phyloP scores from a whole-genome alignment of 371 early-diverging fungal genomes.

The Zychaea mexicana region DNA sequence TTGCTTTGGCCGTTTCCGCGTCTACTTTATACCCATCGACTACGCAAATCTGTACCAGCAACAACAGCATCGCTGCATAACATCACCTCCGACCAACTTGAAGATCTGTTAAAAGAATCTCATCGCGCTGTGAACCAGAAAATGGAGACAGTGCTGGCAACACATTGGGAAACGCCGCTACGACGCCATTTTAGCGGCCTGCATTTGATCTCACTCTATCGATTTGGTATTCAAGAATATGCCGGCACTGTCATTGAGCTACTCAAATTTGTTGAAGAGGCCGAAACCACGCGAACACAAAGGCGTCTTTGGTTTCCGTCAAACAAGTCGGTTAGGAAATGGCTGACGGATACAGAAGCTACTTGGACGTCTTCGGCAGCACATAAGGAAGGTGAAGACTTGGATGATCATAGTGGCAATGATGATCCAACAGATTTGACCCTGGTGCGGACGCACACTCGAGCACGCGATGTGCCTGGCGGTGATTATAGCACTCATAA shows the following conservation, averaged over 20 bases:
- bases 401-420: not conserved
- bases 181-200: slow-evolving; percentile 6
- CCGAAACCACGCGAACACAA: slow-evolving; percentile 8
- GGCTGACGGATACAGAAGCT: slow-evolving; percentile 7
- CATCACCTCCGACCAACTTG: not conserved
- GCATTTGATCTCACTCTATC: slow-evolving; percentile 17
- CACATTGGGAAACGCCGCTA: not conserved
- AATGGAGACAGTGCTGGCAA: not conserved
- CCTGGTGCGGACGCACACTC: slow-evolving; percentile 8
- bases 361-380: not conserved
- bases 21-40: slow-evolving; percentile 13
- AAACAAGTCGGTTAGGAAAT: slow-evolving; percentile 8
- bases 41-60: not conserved
- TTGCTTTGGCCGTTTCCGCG: slow-evolving; percentile 45
- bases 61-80: not conserved
- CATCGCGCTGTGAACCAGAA: not conserved
- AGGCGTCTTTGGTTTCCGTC: slow-evolving; percentile 11
- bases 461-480: not conserved
- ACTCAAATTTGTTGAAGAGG: slow-evolving; percentile 7
- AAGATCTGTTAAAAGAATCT: slow-evolving; percentile 2
- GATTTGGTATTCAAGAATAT: slow-evolving; percentile 15
- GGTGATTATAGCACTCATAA: not conserved
- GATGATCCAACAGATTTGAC: slow-evolving; percentile 9
- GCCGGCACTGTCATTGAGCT: slow-evolving; percentile 8
- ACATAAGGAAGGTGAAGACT: not conserved